Conservation (phyloP, 2,329 filamentous ascomycete species). For the Fusarium chlamydosporum region DNA sequence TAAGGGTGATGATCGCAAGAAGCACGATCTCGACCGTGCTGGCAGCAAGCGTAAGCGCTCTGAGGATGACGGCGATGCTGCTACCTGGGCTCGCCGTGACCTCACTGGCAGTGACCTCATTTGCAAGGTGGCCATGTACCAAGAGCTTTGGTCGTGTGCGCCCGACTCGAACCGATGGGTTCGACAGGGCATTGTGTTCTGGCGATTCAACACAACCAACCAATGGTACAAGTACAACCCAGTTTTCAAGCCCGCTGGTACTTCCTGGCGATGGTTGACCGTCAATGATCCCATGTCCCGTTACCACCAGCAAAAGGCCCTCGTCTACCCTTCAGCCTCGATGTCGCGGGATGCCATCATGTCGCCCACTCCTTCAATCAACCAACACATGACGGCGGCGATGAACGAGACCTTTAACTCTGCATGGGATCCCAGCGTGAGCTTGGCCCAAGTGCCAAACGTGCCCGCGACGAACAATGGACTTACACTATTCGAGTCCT, state of each 20-base stretch:
- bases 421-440: slow-evolving; percentile 60
- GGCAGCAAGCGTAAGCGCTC: slow-evolving; percentile 59
- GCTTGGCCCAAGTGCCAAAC: slow-evolving; percentile 54
- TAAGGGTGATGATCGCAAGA: slow-evolving; percentile 55
- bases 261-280: slow-evolving; percentile 73
- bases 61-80: slow-evolving; percentile 59
- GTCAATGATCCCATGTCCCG: slow-evolving; percentile 72
- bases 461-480: slow-evolving; percentile 54
- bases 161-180: slow-evolving; percentile 65
- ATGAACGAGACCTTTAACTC: slow-evolving; percentile 71
- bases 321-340: slow-evolving; percentile 55
- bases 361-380: slow-evolving; percentile 65
- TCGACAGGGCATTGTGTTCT: slow-evolving; percentile 72
- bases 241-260: slow-evolving; percentile 66
- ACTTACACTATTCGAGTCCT: slow-evolving; percentile 64
- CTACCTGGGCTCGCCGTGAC: slow-evolving; percentile 58
- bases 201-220: slow-evolving; percentile 71
- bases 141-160: slow-evolving; percentile 72
- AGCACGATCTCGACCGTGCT: slow-evolving; percentile 53
- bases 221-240: slow-evolving; percentile 65
- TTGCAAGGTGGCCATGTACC: slow-evolving; percentile 74
- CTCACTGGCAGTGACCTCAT: slow-evolving; percentile 69
- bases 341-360: slow-evolving; percentile 63
- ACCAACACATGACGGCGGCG: slow-evolving; percentile 66
- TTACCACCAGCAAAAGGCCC: slow-evolving; percentile 67